Evolutionary conservation across 2,329 filamentous ascomycete genomes (phyloP).

Genomic region (Pseudogymnoascus pannorum): DNA sequence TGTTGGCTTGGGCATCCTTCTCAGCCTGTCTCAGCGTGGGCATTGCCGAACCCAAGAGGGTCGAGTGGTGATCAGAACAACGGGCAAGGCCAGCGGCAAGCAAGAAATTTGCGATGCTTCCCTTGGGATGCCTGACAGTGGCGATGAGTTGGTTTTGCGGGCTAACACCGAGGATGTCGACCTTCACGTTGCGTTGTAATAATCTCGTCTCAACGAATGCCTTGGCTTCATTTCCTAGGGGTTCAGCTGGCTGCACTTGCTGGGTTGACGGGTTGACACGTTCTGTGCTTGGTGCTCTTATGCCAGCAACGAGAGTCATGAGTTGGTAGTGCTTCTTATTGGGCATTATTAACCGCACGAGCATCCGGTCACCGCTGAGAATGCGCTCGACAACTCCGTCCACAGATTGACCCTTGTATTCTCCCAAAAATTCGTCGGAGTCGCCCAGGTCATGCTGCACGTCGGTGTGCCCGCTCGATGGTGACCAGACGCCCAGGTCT

Average conservation of each 20-base stretch:
- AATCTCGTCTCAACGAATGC: constrained; percentile 80
- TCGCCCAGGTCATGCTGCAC: constrained; percentile 75
- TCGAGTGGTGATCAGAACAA: constrained; percentile 94
- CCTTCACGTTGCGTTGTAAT: constrained; percentile 76
- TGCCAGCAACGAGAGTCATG: constrained; percentile 80
- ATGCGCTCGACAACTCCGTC: constrained; percentile 87
- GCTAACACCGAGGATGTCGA: constrained; percentile 77
- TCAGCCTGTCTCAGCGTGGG: constrained; percentile 76
- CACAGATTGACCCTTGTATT: constrained; percentile 78
- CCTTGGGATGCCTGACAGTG: constrained; percentile 76
- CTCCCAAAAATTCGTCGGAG: constrained; percentile 65
- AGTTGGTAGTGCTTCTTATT: constrained; percentile 78
- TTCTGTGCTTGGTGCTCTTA: constrained; percentile 84
- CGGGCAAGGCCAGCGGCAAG: constrained; percentile 83
- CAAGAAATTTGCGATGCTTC: constrained; percentile 87
- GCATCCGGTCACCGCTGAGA: constrained; percentile 81
- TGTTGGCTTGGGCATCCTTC: constrained; percentile 70
- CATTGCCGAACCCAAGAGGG: constrained; percentile 85
- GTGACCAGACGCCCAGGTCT: constrained; percentile 73
- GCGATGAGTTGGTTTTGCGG: constrained; percentile 90
- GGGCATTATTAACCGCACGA: constrained; percentile 71
- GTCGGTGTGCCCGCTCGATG: constrained; percentile 58
- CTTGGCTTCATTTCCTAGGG: constrained; percentile 82
- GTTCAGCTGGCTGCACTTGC: constrained; percentile 76
- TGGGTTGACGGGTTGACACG: constrained; percentile 62